Percentiles rank a stretch among this genome's conserved stretches.
phyloP scores from a whole-genome alignment of 148 eudicot species.

The Suaeda aralocaspica region DNA sequence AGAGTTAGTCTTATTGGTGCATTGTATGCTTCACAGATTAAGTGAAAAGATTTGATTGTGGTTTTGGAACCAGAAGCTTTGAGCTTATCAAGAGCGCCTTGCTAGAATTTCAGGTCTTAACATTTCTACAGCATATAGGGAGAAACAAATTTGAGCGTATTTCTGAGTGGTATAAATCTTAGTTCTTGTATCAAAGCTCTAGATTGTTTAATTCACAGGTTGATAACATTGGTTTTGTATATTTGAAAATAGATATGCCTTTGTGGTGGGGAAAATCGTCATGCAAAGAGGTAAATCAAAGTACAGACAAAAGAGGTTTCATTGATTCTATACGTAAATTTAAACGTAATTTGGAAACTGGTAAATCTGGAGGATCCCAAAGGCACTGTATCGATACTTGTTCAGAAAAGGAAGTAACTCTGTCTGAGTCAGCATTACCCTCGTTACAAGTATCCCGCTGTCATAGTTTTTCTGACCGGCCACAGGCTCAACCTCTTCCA shows the following conservation, averaged over 20 bases:
- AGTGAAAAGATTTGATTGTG: background rate
- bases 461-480: slow-evolving; percentile 72
- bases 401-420: slow-evolving; percentile 43
- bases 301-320: slow-evolving; percentile 51
- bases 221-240: background rate
- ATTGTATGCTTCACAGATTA: background rate
- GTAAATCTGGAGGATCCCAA: slow-evolving; percentile 44
- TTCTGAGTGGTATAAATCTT: background rate
- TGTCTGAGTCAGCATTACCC: slow-evolving; percentile 52
- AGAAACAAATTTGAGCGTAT: background rate
- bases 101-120: background rate
- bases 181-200: background rate
- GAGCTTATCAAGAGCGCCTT: background rate
- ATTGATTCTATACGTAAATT: slow-evolving; percentile 63
- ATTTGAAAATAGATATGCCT: slow-evolving; percentile 50
- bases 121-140: background rate
- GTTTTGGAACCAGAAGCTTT: background rate
- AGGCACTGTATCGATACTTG: slow-evolving; percentile 43
- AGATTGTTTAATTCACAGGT: background rate
- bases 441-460: slow-evolving; percentile 73
- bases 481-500: slow-evolving; percentile 73
- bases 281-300: slow-evolving; percentile 69
- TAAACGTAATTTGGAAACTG: slow-evolving; percentile 41
- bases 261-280: slow-evolving; percentile 86
- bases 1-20: too few relatives aligned